Evolutionary conservation across 345 rosid genomes (phyloP).

Genomic region (Fremontodendron californicum): DNA sequence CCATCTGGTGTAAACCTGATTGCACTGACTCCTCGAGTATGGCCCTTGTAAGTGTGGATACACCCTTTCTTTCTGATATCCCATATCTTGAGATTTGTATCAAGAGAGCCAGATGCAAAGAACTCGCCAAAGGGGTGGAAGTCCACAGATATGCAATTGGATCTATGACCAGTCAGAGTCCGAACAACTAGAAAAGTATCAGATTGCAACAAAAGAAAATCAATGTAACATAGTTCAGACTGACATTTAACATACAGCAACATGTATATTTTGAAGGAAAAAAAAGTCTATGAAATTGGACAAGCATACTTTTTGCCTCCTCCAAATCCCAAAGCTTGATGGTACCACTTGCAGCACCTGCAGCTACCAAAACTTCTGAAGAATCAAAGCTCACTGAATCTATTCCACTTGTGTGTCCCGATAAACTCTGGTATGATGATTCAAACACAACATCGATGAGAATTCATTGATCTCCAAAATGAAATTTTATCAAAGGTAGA

Average conservation of each 20-base stretch:
- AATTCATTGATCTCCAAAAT: background rate
- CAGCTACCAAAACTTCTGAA: slow-evolving; percentile 88
- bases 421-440: slow-evolving; percentile 64
- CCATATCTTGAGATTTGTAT: slow-evolving; percentile 99
- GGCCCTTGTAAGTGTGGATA: slow-evolving; percentile 98
- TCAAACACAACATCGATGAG: background rate
- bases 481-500: background rate
- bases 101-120: slow-evolving; percentile 96
- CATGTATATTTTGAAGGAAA: background rate
- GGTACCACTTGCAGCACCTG: slow-evolving; percentile 98
- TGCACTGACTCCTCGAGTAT: slow-evolving; percentile 96
- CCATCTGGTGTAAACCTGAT: slow-evolving; percentile 99
- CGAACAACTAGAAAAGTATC: slow-evolving; percentile 64
- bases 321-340: slow-evolving; percentile 98
- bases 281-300: slow-evolving; percentile 2
- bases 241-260: background rate
- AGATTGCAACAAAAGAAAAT: slow-evolving; percentile 9
- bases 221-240: slow-evolving; percentile 2
- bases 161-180: slow-evolving; percentile 91
- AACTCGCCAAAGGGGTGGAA: slow-evolving; percentile 99
- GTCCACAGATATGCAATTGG: slow-evolving; percentile 92
- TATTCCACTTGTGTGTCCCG: slow-evolving; percentile 92
- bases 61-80: slow-evolving; percentile 95
- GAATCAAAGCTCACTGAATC: slow-evolving; percentile 97
- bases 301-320: slow-evolving; percentile 88